These are phyloP conservation scores for Ogataea dorogensis DNA, from an alignment of 805 yeast species.

Conservation along the genomic window DNA sequence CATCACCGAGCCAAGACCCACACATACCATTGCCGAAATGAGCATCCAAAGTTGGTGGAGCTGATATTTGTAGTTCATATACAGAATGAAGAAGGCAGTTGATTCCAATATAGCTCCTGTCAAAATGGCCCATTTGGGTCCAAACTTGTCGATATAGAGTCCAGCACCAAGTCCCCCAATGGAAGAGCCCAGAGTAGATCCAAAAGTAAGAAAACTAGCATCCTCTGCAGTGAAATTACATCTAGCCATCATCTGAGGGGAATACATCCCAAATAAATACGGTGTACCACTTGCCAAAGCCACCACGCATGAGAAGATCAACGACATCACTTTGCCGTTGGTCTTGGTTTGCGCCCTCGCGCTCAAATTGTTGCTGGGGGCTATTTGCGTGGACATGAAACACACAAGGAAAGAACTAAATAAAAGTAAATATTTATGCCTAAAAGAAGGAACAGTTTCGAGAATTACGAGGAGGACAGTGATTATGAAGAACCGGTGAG, in stretches of 20 bases:
- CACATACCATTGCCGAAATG: constrained; percentile 47
- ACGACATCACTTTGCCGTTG: constrained; percentile 8
- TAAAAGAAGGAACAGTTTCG: constrained; percentile 8
- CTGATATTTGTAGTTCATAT: constrained; percentile 43
- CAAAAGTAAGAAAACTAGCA: constrained; percentile 63
- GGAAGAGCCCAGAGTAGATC: constrained; percentile 62
- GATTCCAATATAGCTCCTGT: constrained; percentile 57
- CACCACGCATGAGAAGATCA: constrained; percentile 15
- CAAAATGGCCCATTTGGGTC: constrained; percentile 52
- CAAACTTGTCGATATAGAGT: constrained; percentile 56
- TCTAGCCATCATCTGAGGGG: constrained; percentile 63
- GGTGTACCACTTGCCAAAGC: constrained; percentile 70
- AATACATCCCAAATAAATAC: constrained; percentile 69
- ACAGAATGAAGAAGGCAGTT: constrained; percentile 52
- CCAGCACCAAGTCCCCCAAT: constrained; percentile 75
- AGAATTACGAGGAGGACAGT: constrained; percentile 10
- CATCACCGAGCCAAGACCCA: constrained; percentile 66
- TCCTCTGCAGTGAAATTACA: constrained; percentile 58
- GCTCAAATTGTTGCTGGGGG: neutral
- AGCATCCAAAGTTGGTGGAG: constrained; percentile 41
- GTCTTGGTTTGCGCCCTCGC: neutral
- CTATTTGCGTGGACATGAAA: constrained; percentile 7
- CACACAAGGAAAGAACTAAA: constrained; percentile 2
- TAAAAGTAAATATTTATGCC: constrained; percentile 5
- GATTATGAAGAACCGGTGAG: constrained; percentile 11